phyloP scores from a whole-genome alignment of 1,284 basidiomycete genomes.

The Ganoderma leucocontextum region DNA sequence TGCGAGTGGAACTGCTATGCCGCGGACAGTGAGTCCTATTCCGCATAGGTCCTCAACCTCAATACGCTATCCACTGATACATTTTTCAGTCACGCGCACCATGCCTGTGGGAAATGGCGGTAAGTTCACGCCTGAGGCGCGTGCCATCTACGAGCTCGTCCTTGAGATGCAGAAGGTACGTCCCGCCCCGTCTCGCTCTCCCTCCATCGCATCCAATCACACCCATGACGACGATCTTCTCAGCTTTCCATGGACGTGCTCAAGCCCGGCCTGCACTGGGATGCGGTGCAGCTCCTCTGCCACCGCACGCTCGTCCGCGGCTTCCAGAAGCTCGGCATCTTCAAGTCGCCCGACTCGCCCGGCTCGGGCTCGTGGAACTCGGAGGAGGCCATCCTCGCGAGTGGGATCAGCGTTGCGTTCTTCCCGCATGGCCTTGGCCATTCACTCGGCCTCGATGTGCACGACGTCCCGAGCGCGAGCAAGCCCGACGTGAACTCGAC shows the following conservation, averaged over 20 bases:
- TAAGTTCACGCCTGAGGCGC: slow-evolving; percentile 81
- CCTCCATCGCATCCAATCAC: not conserved
- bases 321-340: slow-evolving; percentile 87
- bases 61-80: not conserved
- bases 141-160: slow-evolving; percentile 85
- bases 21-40: slow-evolving; percentile 64
- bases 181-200: slow-evolving; percentile 6
- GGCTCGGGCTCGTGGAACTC: slow-evolving; percentile 62
- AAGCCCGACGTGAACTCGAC: slow-evolving; percentile 65
- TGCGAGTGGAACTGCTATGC: slow-evolving; percentile 90
- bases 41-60: not conserved
- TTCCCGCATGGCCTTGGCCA: slow-evolving; percentile 94
- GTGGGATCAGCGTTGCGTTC: slow-evolving; percentile 83
- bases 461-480: slow-evolving; percentile 82
- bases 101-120: slow-evolving; percentile 91
- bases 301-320: slow-evolving; percentile 82
- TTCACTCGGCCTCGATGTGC: slow-evolving; percentile 89
- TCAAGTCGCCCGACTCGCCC: slow-evolving; percentile 62
- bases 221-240: not conserved
- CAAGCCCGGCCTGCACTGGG: slow-evolving; percentile 85
- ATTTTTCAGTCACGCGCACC: slow-evolving; percentile 69
- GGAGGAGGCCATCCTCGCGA: slow-evolving; percentile 75
- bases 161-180: slow-evolving; percentile 87
- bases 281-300: slow-evolving; percentile 81
- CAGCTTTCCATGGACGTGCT: slow-evolving; percentile 73